Conservation (phyloP, 2,329 filamentous ascomycete genomes). For the Botryosphaeria dothidea region DNA sequence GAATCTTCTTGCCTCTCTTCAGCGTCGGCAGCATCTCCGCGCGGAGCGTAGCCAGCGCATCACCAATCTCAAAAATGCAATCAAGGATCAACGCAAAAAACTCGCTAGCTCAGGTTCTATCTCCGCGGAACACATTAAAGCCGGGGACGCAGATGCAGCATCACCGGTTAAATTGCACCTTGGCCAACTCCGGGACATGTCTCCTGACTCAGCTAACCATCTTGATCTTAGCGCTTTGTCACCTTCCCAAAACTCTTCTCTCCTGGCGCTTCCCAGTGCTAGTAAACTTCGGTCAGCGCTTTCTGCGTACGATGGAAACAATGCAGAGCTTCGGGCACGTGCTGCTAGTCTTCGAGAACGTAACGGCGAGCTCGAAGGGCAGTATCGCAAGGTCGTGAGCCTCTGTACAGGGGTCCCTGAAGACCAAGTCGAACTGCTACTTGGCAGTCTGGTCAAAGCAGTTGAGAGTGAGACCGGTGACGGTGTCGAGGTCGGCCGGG, state of each 20-base stretch:
- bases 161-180: constrained; percentile 1
- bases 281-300: constrained; percentile 63
- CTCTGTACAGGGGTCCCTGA: constrained; percentile 82
- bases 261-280: constrained; percentile 26
- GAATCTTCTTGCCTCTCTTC: constrained; percentile 70
- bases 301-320: constrained; percentile 69
- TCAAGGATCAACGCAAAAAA: constrained; percentile 64
- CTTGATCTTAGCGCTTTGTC: constrained; percentile 19
- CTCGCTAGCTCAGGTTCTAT: constrained; percentile 14
- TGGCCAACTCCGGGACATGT: constrained; percentile 7
- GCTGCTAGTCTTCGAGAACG: constrained; percentile 73
- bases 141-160: constrained; percentile 51
- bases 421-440: constrained; percentile 73
- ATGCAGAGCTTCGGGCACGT: constrained; percentile 65
- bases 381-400: constrained; percentile 85
- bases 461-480: constrained; percentile 82
- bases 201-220: constrained; percentile 39
- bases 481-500: constrained; percentile 69
- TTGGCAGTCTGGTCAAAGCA: constrained; percentile 79
- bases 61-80: constrained; percentile 72
- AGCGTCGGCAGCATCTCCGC: constrained; percentile 63
- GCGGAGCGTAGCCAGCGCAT: constrained; percentile 70
- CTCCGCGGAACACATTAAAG: constrained; percentile 23
- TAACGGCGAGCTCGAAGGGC: constrained; percentile 80
- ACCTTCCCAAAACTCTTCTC: constrained; percentile 10